These are phyloP conservation scores for Pneumocystis sp. DNA, from an alignment of 1,139 yeast genomes.

Conservation along the genomic window DNA sequence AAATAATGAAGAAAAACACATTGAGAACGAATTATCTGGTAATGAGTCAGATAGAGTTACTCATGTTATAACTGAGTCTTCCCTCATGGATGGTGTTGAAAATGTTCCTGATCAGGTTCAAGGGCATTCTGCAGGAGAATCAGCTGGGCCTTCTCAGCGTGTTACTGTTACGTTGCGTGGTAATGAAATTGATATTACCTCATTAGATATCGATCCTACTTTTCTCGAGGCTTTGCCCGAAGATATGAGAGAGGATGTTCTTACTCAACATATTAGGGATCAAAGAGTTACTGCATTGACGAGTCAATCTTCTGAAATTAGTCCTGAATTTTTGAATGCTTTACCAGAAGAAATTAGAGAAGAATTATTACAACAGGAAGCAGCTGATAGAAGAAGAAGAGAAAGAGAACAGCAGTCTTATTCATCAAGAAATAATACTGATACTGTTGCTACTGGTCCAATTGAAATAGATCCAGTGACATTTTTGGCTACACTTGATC, in stretches of 20 bases:
- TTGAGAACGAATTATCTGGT: slow-evolving; percentile 11
- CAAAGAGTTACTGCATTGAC: slow-evolving; percentile 31
- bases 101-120: slow-evolving; percentile 4
- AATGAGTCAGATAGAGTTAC: slow-evolving; percentile 8
- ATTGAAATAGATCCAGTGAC: slow-evolving; percentile 21
- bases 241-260: slow-evolving; percentile 83
- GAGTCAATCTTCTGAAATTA: slow-evolving; percentile 42
- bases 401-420: slow-evolving; percentile 4
- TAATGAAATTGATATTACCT: slow-evolving; percentile 67
- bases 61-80: slow-evolving; percentile 10
- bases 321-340: slow-evolving; percentile 69
- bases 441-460: slow-evolving; percentile 7
- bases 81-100: slow-evolving; percentile 15
- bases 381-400: slow-evolving; percentile 22
- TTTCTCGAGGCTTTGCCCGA: slow-evolving; percentile 84
- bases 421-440: slow-evolving; percentile 3
- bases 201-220: slow-evolving; percentile 84
- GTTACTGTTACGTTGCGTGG: slow-evolving; percentile 65
- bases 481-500: slow-evolving; percentile 25
- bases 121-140: slow-evolving; percentile 2
- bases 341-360: slow-evolving; percentile 61
- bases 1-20: slow-evolving; percentile 19
- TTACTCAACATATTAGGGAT: slow-evolving; percentile 72
- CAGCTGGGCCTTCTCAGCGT: slow-evolving; percentile 27
- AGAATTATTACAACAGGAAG: slow-evolving; percentile 58